A percentile compares a stretch with the other conserved stretches of the same genome.
Evolutionary conservation across 2,329 filamentous ascomycete genomes (phyloP).

Genomic region (Microcyclosporella mali): DNA sequence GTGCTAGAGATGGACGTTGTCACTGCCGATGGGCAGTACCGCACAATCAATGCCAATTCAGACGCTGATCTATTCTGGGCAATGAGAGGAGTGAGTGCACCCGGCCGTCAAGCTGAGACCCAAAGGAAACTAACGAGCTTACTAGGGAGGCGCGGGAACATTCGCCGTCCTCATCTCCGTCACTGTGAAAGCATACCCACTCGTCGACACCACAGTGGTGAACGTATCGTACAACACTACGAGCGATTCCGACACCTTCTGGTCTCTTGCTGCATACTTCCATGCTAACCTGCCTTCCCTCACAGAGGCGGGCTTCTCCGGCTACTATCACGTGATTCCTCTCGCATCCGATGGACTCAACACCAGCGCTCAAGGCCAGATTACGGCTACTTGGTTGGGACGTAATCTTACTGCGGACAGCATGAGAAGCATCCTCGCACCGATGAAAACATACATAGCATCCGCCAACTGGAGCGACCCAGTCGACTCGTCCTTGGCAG

Average conservation of each 20-base stretch:
- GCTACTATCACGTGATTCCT: conserved; percentile 7
- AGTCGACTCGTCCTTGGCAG: neutral
- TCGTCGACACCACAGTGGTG: neutral
- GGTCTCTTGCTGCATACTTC: conserved; percentile 8
- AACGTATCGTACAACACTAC: conserved; percentile 2
- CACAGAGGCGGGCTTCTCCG: conserved; percentile 6
- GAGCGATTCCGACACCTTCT: conserved; percentile 10
- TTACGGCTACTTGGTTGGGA: conserved; percentile 4
- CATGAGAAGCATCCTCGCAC: neutral
- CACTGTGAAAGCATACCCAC: conserved; percentile 6
- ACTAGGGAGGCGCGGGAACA: conserved; percentile 6
- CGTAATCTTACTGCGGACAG: neutral
- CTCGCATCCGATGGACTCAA: neutral
- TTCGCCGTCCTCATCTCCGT: conserved; percentile 8
- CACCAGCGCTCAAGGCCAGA: neutral
- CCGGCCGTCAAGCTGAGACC: neutral
- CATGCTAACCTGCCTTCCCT: conserved; percentile 6
- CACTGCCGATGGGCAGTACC: conserved; percentile 12
- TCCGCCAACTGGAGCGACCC: conserved; percentile 3
- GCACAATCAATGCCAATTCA: conserved; percentile 8
- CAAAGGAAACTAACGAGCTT: no score
- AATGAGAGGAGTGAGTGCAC: conserved; percentile 12
- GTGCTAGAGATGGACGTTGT: conserved; percentile 13
- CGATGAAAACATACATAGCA: conserved; percentile 1
- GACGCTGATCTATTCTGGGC: conserved; percentile 20